phyloP scores from a whole-genome alignment of 805 yeast genomes.

The Zygosaccharomyces rouxii region DNA sequence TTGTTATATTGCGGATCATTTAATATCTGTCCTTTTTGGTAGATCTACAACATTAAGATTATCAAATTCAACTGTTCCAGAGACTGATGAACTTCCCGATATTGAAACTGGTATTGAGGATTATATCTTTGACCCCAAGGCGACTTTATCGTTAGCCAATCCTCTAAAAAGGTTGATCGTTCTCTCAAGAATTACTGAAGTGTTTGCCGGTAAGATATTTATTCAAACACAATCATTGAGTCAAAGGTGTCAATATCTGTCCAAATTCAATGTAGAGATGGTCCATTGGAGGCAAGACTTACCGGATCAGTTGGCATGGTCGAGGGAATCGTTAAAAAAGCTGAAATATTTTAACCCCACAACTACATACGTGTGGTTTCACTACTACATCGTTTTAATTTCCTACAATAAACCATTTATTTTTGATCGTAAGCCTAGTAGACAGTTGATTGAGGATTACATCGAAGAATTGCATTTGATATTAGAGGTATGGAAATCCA shows the following conservation, averaged over 20 bases:
- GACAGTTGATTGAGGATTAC: slow-evolving; percentile 22
- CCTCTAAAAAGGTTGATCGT: slow-evolving; percentile 40
- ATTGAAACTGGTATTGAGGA: slow-evolving; percentile 53
- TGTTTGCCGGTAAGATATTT: slow-evolving; percentile 28
- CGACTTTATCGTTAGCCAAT: slow-evolving; percentile 22
- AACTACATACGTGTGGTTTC: slow-evolving; percentile 44
- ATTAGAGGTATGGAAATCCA: slow-evolving; percentile 19
- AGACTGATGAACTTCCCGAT: slow-evolving; percentile 52
- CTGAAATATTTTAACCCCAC: slow-evolving; percentile 46
- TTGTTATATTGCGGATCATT: slow-evolving; percentile 54
- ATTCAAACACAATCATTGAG: slow-evolving; percentile 25
- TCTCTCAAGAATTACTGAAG: slow-evolving; percentile 34
- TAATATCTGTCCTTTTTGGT: slow-evolving; percentile 51
- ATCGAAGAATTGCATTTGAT: slow-evolving; percentile 25
- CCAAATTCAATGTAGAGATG: slow-evolving; percentile 44
- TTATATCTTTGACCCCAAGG: slow-evolving; percentile 38
- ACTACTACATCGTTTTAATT: slow-evolving; percentile 50
- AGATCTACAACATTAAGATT: slow-evolving; percentile 49
- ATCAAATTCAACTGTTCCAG: slow-evolving; percentile 55
- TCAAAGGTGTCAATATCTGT: slow-evolving; percentile 36
- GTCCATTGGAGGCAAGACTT: slow-evolving; percentile 44
- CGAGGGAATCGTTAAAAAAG: slow-evolving; percentile 33
- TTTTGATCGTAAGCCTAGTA: slow-evolving; percentile 20
- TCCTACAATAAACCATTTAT: slow-evolving; percentile 57
- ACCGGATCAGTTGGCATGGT: slow-evolving; percentile 46